These are phyloP conservation scores for Lactifluus hygrophoroides DNA, from an alignment of 768 basidiomycete species.

Conservation along the genomic window DNA sequence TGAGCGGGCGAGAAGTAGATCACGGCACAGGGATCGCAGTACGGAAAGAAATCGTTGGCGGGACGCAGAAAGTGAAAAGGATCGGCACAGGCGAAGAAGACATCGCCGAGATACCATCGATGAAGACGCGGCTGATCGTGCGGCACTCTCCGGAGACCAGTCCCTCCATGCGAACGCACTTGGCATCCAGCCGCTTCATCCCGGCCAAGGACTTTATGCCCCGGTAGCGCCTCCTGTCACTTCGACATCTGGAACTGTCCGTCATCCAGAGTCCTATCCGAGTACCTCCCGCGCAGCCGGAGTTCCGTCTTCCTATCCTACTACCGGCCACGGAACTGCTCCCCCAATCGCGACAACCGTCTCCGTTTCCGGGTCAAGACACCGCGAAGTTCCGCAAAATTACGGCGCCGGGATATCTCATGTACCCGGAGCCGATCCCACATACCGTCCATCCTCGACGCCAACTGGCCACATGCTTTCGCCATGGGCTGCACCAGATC, in stretches of 20 bases:
- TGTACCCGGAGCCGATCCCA: not conserved
- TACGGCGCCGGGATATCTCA: not conserved
- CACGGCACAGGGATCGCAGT: conserved; percentile 11
- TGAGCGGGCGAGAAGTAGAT: conserved; percentile 6
- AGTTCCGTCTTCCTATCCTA: not conserved
- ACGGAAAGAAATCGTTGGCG: conserved; percentile 9
- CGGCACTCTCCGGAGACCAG: not conserved
- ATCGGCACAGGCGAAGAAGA: conserved; percentile 2
- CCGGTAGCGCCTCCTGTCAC: not conserved
- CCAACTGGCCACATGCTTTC: conserved; percentile 7
- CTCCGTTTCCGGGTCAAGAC: conserved; percentile 1
- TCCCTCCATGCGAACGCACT: conserved; percentile 5
- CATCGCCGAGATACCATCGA: conserved; percentile 8
- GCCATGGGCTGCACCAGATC: conserved; percentile 7
- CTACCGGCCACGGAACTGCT: not conserved
- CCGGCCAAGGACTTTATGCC: conserved; percentile 3
- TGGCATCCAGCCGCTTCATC: conserved; percentile 7
- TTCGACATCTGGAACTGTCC: not conserved
- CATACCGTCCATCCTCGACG: conserved; percentile 11
- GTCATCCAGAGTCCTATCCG: not conserved
- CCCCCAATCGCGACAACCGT: not conserved
- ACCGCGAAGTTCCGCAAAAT: not conserved
- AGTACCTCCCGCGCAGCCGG: conserved; percentile 1
- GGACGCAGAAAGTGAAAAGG: conserved; percentile 7
- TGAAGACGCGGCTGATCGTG: not conserved